Evolutionary conservation across 2,329 filamentous ascomycete genomes (phyloP), one percentile per base, ranked within the genome.

Genomic region (Pestalotiopsis sp.): DNA sequence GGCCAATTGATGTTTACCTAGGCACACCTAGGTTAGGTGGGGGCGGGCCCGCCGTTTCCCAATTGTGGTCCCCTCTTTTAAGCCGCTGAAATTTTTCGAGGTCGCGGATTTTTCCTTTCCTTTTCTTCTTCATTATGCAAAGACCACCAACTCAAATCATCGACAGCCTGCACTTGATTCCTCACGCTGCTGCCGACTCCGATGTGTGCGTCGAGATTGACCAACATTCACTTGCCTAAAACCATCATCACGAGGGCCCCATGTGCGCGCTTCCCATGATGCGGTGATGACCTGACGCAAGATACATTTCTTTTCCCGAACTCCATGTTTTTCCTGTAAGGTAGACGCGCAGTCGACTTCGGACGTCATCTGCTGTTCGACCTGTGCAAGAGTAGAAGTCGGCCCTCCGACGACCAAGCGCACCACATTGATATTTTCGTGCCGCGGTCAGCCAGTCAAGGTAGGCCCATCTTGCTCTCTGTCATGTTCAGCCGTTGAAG

Each of bases 181-280:
- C 76, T 73, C 23, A 80, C 79, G 81, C 79, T 79, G 79, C 84
- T 86, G 86, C 79, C 82, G 83, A 84, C 79, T 81, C 80, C 82
- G 84, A 84, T 84, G 79, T 72, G 80, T 84, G 85, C 82, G 87
- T 88, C 87, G 77, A 90, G 87, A 90, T 77, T 73, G 82, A 87
- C 79, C 79, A 79, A 78, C 72, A 79, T 84, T 86, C 86, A 36
- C 82, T 88, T 89, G 86, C 82, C 83, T 85, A 90, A 90, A 90
- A 90, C 88, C 88, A 89, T 90, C 81, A 84, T 88, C 87, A 88
- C 86, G 88, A 90, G 88, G 86, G 87, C 87, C 87, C 86, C 86
- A 85, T 79, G 76, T 68, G 68, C 59, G 81, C 27, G 87, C 87
- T 86, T 83, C 77, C 87, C 88, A 90, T 89, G 88, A 90, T 87